Percentiles rank a stretch among this genome's conserved stretches.
Conservation (phyloP, 371 early-diverging fungal genomes). For the Apophysomyces ossiformis region DNA sequence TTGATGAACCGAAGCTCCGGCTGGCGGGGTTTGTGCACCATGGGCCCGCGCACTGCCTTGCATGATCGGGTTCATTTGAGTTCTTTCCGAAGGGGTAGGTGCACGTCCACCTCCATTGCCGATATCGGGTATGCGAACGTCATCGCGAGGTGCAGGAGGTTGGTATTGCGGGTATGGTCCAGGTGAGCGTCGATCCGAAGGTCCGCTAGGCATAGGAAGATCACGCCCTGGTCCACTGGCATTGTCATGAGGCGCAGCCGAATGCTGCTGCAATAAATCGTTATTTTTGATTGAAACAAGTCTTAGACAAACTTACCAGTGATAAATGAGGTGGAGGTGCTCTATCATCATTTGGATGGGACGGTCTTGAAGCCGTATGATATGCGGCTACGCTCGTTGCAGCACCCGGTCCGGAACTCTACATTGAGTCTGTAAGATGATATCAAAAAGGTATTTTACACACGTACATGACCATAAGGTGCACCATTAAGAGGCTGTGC, state of each 20-base stretch:
- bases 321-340: constrained; percentile 15
- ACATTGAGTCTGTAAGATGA: neutral
- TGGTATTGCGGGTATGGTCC: constrained; percentile 32
- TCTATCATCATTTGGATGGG: constrained; percentile 11
- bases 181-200: constrained; percentile 36
- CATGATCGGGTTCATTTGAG: constrained; percentile 59
- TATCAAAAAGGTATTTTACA: neutral
- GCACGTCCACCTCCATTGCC: constrained; percentile 45
- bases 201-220: constrained; percentile 44
- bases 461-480: constrained; percentile 28
- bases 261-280: constrained; percentile 24
- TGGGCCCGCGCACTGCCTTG: constrained; percentile 30
- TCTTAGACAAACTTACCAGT: constrained; percentile 7
- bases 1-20: constrained; percentile 23
- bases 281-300: constrained; percentile 7
- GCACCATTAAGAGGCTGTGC: constrained; percentile 39
- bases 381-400: constrained; percentile 16
- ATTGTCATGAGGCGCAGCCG: constrained; percentile 23
- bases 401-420: constrained; percentile 14
- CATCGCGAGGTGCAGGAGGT: constrained; percentile 33
- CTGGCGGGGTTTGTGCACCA: constrained; percentile 24
- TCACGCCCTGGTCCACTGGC: constrained; percentile 44
- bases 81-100: constrained; percentile 54
- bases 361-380: constrained; percentile 10
- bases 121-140: constrained; percentile 54